A percentile compares a stretch with the other conserved stretches of the same genome.
Evolutionary conservation across 108 stramenopile genomes (phyloP).

Genomic region (Aurantiochytrium sp.): DNA sequence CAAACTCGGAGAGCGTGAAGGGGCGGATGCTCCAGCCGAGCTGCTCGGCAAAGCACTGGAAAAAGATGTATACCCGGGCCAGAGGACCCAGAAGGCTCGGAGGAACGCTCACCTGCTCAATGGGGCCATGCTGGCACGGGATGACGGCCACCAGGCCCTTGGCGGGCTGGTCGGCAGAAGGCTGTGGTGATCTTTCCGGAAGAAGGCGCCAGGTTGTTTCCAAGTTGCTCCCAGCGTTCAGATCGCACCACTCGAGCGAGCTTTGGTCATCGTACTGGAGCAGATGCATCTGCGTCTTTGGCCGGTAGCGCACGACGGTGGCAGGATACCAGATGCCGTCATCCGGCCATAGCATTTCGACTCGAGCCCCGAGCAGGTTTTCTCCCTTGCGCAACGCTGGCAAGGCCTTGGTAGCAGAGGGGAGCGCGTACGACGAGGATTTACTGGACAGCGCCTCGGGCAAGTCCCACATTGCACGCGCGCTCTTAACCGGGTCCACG

Average conservation of each 20-base stretch:
- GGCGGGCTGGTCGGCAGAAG: no score
- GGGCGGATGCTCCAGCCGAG: not conserved
- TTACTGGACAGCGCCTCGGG: not conserved
- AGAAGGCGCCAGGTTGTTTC: not conserved
- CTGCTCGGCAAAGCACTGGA: conserved; percentile 8
- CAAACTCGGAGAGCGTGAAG: not conserved
- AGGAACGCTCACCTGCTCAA: not conserved
- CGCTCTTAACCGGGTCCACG: not conserved
- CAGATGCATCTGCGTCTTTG: not conserved
- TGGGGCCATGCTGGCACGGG: not conserved
- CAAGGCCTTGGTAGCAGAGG: no score
- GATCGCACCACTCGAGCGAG: not conserved
- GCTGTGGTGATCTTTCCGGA: not conserved
- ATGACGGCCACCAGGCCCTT: not conserved
- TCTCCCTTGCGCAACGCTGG: not conserved
- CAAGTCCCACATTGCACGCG: not conserved
- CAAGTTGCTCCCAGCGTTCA: not conserved
- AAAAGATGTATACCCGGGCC: not conserved
- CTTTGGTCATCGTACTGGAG: not conserved
- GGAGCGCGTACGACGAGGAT: no score
- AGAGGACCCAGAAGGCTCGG: not conserved
- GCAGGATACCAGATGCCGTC: conserved; percentile 3
- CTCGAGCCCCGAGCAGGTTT: not conserved
- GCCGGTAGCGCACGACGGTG: not conserved
- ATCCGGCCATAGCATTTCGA: not conserved